Conservation (phyloP, 805 yeast species). For the Myxozyma monticola region DNA sequence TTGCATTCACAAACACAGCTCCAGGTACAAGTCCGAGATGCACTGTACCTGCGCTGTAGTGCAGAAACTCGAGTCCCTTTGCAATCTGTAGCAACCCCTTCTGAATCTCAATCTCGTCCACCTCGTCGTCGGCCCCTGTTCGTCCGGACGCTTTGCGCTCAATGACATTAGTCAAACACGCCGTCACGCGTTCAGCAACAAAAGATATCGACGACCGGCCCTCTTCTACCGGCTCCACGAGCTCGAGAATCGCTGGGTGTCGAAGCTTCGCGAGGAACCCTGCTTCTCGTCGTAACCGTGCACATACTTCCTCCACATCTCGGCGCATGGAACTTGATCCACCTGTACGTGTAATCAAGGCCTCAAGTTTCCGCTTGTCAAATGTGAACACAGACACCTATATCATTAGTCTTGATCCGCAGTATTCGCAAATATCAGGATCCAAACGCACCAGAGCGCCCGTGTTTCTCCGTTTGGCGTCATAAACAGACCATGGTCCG, state of each 20-base stretch:
- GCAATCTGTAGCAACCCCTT: conserved; percentile 80
- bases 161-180: conserved; percentile 51
- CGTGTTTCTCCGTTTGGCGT: conserved; percentile 70
- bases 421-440: too few species aligned
- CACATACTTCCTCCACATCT: conserved; percentile 61
- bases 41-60: conserved; percentile 68
- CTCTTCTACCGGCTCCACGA: conserved; percentile 88
- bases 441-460: too few species aligned
- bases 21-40: conserved; percentile 79
- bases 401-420: too few species aligned
- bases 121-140: conserved; percentile 43
- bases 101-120: conserved; percentile 56
- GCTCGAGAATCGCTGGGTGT: conserved; percentile 83
- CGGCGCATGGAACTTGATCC: conserved; percentile 50
- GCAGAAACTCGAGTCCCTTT: conserved; percentile 79
- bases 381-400: conserved; percentile 81
- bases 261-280: conserved; percentile 73
- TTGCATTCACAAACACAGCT: conserved; percentile 69
- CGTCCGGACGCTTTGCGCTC: conserved; percentile 35
- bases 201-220: conserved; percentile 73
- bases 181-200: conserved; percentile 77
- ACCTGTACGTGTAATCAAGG: conserved; percentile 52
- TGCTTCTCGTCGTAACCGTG: conserved; percentile 65
- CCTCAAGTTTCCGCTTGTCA: conserved; percentile 74
- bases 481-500: conserved; percentile 82